Evolutionary conservation across 768 basidiomycete species (phyloP).

Genomic region (Termitomyces sp.): DNA sequence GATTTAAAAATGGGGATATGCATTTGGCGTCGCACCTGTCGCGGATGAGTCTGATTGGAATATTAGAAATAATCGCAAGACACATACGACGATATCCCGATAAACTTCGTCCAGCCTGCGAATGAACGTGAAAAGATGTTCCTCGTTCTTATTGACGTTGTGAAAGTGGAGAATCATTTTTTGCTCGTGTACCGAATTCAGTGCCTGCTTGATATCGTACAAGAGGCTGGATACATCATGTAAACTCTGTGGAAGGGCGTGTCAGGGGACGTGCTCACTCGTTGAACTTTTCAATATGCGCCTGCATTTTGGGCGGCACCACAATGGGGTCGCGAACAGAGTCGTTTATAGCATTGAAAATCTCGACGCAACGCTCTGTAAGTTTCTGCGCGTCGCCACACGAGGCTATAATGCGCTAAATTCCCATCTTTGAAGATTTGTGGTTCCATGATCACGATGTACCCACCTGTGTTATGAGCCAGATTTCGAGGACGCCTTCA

Average conservation of each 20-base stretch:
- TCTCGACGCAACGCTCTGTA: not conserved
- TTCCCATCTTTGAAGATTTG: not conserved
- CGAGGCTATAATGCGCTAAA: not conserved
- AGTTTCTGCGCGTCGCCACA: not conserved
- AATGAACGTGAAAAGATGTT: not conserved
- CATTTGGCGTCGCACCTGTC: not conserved
- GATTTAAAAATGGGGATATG: too few species aligned
- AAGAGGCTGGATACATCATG: not conserved
- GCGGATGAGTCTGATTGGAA: not conserved
- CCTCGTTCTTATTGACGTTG: not conserved
- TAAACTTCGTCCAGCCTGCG: not conserved
- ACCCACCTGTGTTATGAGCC: slow-evolving; percentile 1
- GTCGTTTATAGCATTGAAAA: not conserved
- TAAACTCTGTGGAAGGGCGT: too few species aligned
- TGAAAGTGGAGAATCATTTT: not conserved
- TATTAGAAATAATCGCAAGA: not conserved
- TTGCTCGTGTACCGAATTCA: not conserved
- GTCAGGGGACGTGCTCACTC: not conserved
- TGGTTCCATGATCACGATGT: not conserved
- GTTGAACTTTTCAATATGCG: not conserved
- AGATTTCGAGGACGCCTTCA: not conserved
- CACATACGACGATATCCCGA: not conserved
- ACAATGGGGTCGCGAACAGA: not conserved
- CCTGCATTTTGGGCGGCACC: not conserved
- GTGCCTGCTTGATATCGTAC: not conserved